Evolutionary conservation across 257 asterid genomes (phyloP).

Genomic region (Capsicum rhomboideum): DNA sequence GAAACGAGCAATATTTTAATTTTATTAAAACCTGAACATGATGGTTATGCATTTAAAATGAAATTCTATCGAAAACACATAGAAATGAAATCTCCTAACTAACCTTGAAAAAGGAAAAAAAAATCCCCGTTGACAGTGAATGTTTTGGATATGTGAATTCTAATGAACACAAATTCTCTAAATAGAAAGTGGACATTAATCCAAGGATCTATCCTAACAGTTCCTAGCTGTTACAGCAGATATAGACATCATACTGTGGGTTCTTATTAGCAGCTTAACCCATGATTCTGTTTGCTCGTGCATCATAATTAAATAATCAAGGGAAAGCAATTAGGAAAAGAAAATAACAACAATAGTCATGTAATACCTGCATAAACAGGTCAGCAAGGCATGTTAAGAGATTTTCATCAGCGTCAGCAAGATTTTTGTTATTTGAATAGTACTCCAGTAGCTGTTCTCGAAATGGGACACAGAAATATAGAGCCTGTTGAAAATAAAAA

Average conservation of each 20-base stretch:
- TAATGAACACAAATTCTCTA: background rate
- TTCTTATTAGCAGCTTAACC: background rate
- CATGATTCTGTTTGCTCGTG: background rate
- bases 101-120: background rate
- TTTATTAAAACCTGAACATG: background rate
- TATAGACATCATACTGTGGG: background rate
- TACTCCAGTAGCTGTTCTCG: conserved; percentile 87
- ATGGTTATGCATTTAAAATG: background rate
- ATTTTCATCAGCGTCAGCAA: conserved; percentile 75
- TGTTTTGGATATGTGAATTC: background rate
- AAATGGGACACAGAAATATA: conserved; percentile 88
- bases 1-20: background rate
- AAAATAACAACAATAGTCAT: background rate
- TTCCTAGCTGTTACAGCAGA: background rate
- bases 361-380: conserved; percentile 68
- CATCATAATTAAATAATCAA: background rate
- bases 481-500: conserved; percentile 54
- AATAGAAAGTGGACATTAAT: background rate
- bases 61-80: background rate
- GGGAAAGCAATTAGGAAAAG: background rate
- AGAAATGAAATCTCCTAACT: background rate
- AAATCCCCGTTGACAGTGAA: background rate
- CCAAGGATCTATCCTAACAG: background rate
- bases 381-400: conserved; percentile 88
- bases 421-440: conserved; percentile 61